Evolutionary conservation across 2,329 filamentous ascomycete species (phyloP), one percentile per base, ranked within the genome.

Genomic region (Elsinoe australis): DNA sequence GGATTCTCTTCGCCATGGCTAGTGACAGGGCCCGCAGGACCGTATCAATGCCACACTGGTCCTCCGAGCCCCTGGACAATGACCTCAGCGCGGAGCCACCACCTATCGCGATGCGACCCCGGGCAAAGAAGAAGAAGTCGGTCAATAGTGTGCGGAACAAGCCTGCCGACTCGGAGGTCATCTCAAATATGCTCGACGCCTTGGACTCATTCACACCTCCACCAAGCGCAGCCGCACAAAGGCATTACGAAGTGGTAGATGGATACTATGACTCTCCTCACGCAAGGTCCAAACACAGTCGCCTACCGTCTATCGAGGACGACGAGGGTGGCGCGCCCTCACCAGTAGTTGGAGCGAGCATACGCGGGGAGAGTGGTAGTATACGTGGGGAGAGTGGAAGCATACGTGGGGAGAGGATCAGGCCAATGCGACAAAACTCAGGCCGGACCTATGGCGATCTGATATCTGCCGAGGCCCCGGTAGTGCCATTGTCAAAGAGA

Each of bases 401-500:
- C 61, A 22, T 58, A 17, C 35, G 68, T 42, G 5, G 66, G 70
- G 14, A 60, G 55, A 31, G 65, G n/a, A n/a, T n/a, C n/a, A n/a
- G n/a, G n/a, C n/a, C n/a, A n/a, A 44, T 44, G 32, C 47, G 51
- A 33, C 42, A 44, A 10, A 50, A 71, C 52, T 85, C 85, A 61
- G 82, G 84, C 38, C 77, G 86, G 66, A 84, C 86, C 61, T 87
- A 87, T 73, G 79, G 82, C 51, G 74, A 72, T 24, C 45, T 46
- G 14, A 33, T 44, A 7, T 35, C 47, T 71, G 76, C 76, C 24
- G 69, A 73, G 52, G 68, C 87, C 9, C 87, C 88, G 14, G 77
- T 90, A 48, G 77, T 94, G 57, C 82, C 83, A 54, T 94, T 89
- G 24, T 79, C 87, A 24, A 89, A 89, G 63, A 83, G 82, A 5